Evolutionary conservation across 345 rosid genomes (phyloP).

Genomic region (Moricandia moricandioides): DNA sequence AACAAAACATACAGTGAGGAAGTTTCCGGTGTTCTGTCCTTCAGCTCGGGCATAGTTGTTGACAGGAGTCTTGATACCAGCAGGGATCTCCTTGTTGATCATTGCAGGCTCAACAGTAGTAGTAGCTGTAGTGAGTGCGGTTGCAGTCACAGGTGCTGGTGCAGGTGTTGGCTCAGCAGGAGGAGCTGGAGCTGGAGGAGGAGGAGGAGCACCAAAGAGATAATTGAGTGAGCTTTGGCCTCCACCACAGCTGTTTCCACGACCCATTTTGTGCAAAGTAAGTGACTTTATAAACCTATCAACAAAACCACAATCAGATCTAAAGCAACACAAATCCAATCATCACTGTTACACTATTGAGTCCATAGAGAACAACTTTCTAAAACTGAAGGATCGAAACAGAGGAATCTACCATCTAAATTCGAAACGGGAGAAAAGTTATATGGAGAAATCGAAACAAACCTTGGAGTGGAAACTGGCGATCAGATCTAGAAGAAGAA

Average conservation of each 20-base stretch:
- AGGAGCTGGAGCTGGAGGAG: slow-evolving; percentile 36
- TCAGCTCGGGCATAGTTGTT: slow-evolving; percentile 72
- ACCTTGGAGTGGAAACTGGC: slow-evolving; percentile 19
- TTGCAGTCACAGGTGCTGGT: slow-evolving; percentile 26
- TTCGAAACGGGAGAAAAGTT: no score
- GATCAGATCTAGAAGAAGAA: slow-evolving; percentile 34
- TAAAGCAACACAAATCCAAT: not conserved
- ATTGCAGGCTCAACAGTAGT: slow-evolving; percentile 39
- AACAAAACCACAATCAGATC: slow-evolving; percentile 23
- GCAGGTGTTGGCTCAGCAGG: slow-evolving; percentile 27
- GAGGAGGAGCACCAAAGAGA: slow-evolving; percentile 60
- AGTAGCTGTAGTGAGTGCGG: slow-evolving; percentile 15
- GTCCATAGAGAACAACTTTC: not conserved
- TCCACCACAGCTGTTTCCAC: slow-evolving; percentile 78
- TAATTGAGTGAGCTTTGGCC: slow-evolving; percentile 85
- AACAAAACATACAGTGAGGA: slow-evolving; percentile 54
- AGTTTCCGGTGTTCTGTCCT: slow-evolving; percentile 80
- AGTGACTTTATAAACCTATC: not conserved
- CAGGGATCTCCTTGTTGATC: slow-evolving; percentile 55
- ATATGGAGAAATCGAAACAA: slow-evolving; percentile 16
- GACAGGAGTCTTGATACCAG: slow-evolving; percentile 57
- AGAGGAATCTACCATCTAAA: slow-evolving; percentile 19
- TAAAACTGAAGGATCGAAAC: not conserved
- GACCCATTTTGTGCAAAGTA: slow-evolving; percentile 48
- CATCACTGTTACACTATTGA: not conserved